Conservation (phyloP, 306 rosid species). For the Trichosanthes truncata region DNA sequence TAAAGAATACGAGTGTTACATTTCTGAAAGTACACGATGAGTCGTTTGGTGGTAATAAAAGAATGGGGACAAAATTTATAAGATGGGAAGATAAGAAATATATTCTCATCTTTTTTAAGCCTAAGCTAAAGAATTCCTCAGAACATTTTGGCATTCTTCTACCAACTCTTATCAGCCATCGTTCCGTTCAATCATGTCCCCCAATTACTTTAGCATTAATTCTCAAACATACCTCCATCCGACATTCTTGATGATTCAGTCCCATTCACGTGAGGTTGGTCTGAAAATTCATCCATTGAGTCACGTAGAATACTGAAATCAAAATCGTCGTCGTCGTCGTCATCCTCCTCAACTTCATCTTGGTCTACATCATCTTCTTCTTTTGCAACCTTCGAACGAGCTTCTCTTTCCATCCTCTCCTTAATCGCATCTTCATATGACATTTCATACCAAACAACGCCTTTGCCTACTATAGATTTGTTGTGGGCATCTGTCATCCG, state of each 20-base stretch:
- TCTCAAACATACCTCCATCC: constrained; percentile 66
- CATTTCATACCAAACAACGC: constrained; percentile 58
- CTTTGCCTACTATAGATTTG: constrained; percentile 76
- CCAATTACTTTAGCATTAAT: constrained; percentile 11
- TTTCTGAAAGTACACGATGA: background rate
- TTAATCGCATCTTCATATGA: constrained; percentile 68
- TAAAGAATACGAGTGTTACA: background rate
- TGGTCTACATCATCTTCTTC: constrained; percentile 15
- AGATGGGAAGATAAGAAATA: background rate
- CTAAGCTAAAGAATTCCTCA: background rate
- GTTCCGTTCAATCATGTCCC: background rate
- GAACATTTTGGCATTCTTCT: background rate
- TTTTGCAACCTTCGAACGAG: constrained; percentile 21
- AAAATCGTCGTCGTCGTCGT: constrained; percentile 33
- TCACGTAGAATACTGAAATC: constrained; percentile 52
- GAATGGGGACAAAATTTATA: background rate
- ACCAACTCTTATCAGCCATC: background rate
- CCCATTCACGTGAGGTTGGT: constrained; percentile 78
- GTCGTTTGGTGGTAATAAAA: background rate
- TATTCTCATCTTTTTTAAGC: background rate
- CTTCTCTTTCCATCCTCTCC: constrained; percentile 43
- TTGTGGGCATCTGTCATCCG: constrained; percentile 66
- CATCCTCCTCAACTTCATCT: constrained; percentile 19
- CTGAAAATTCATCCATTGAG: constrained; percentile 18
- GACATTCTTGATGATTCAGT: constrained; percentile 61